Percentiles rank a stretch among this genome's conserved stretches.
Conservation (phyloP, 192 early-diverging fungal genomes). For the Coemansia sp. region DNA sequence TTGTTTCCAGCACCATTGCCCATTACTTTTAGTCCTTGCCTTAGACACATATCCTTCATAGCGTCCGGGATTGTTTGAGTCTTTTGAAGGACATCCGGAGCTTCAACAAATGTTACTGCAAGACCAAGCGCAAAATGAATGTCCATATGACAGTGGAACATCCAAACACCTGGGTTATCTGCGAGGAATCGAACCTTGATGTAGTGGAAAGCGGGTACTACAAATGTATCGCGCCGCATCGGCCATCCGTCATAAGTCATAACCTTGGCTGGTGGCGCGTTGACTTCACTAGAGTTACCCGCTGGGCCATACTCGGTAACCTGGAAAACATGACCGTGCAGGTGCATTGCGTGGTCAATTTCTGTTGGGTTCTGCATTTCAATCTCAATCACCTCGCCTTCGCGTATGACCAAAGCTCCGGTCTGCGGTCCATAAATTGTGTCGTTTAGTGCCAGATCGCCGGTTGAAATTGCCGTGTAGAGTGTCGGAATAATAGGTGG, state of each 20-base stretch:
- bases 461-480: conserved; percentile 60
- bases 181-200: conserved; percentile 70
- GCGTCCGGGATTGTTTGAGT: conserved; percentile 50
- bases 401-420: conserved; percentile 56
- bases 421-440: conserved; percentile 63
- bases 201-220: conserved; percentile 57
- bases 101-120: conserved; percentile 65
- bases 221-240: conserved; percentile 53
- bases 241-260: conserved; percentile 10
- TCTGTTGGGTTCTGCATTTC: conserved; percentile 65
- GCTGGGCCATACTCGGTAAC: conserved; percentile 52
- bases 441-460: conserved; percentile 48
- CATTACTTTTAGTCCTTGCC: conserved; percentile 50
- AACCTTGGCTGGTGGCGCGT: not conserved
- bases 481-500: conserved; percentile 63
- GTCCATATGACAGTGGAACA: conserved; percentile 74
- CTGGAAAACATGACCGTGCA: conserved; percentile 85
- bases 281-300: conserved; percentile 32
- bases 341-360: conserved; percentile 71
- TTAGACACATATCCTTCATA: conserved; percentile 60
- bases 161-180: conserved; percentile 82
- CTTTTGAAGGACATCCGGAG: conserved; percentile 59
- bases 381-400: conserved; percentile 63
- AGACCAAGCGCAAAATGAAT: conserved; percentile 65
- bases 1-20: conserved; percentile 79